Base-by-base conservation (phyloP, 495 filamentous ascomycete genomes). In the Amniculicola lignicola region DNA sequence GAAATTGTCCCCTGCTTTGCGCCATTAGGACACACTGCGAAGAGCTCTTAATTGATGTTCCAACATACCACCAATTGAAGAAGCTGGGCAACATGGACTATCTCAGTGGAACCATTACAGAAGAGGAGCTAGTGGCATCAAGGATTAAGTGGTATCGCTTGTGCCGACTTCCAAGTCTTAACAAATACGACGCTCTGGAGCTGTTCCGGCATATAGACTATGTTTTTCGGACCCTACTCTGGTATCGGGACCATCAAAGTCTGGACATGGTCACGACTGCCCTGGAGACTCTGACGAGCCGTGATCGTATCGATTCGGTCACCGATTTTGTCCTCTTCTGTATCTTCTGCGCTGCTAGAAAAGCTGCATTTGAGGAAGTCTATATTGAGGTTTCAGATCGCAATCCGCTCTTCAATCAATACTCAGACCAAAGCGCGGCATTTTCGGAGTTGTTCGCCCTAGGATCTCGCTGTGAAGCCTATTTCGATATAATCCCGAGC, bases 391-490 rank as follows among this genome's bases (percentile, higher is more conserved):
- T 82, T 0, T 76, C 75, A 4, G 81, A 84, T 59, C 74, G 81
- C 5, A 82, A 82, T 54, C 79, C 80, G 1, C 65, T 82, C 4
- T 79, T 79, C 61, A 82, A 82, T 64, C 63, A 69, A 22, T 75
- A 77, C 37, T 62, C 75, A 2, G 81, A 84, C 54, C 81, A 84
- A 58, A 79, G 81, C 7, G 81, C 78, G 7, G 77, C 77, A 9
- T 83, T 84, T 57, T 77, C 81, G 6, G 81, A 84, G 59, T 74
- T 78, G 0, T 84, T 82, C 60, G 81, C 79, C 2, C 70, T 81
- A 12, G 81, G 81, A 9, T 81, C 81, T 4, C 78, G 78, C 25
- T 84, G 81, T 54, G 81, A 82, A 33, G 73, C 76, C 0, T 84
- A 81, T 55, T 82, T 84, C 41, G 80, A 79, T 54, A 69, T 81